These are phyloP conservation scores for Cercophora scortea DNA, from an alignment of 495 filamentous ascomycete species.

Conservation along the genomic window DNA sequence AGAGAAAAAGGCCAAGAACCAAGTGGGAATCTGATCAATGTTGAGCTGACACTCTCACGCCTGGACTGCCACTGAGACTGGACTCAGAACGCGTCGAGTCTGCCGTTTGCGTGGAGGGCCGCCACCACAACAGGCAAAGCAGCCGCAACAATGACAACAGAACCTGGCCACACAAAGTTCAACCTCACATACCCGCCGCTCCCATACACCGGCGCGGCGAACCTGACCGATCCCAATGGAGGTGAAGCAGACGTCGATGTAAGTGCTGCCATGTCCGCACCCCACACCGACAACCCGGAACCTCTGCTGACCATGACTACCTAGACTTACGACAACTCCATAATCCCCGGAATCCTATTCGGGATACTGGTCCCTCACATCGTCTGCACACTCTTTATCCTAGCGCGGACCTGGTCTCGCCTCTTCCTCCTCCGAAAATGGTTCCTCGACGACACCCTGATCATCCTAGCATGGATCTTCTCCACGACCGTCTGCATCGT, in stretches of 20 bases:
- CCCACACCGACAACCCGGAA: too few relatives aligned
- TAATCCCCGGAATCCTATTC: slow-evolving; percentile 17
- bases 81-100: too few relatives aligned
- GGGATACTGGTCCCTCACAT: slow-evolving; percentile 23
- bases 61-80: background rate
- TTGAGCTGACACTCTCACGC: background rate
- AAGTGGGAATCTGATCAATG: background rate
- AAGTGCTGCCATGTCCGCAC: too few relatives aligned
- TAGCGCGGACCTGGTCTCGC: slow-evolving; percentile 18
- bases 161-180: slow-evolving; percentile 17
- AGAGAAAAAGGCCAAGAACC: background rate
- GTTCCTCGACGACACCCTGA: slow-evolving; percentile 25
- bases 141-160: slow-evolving; percentile 2
- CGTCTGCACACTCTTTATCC: slow-evolving; percentile 19
- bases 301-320: background rate
- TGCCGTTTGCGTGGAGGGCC: background rate
- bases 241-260: background rate
- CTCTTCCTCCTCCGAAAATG: slow-evolving; percentile 20
- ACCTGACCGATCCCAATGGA: background rate
- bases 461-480: slow-evolving; percentile 17
- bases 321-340: slow-evolving; percentile 1
- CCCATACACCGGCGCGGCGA: slow-evolving; percentile 6
- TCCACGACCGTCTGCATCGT: slow-evolving; percentile 20
- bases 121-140: background rate
- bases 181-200: slow-evolving; percentile 18